Base-by-base conservation (phyloP, 305 asterid genomes). In the Fraxinus paxiana region DNA sequence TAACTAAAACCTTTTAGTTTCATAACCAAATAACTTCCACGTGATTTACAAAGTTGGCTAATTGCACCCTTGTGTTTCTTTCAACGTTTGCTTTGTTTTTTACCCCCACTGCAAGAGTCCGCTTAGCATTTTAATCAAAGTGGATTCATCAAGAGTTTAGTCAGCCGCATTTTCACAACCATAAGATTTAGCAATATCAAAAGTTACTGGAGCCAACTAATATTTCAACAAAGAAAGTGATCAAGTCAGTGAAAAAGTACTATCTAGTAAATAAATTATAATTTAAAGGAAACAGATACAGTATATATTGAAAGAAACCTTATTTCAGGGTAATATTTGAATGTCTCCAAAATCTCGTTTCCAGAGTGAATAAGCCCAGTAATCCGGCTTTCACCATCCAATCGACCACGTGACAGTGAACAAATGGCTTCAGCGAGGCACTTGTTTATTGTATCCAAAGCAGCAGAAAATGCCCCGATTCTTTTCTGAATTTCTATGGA, bases 311-410 rank as follows among this genome's bases (percentile, higher is more conserved):
- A 46, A 81, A 76, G 46, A 73, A 82, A 94, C 99, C 98, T 96
- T 92, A 94, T 90, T 67, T 92, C 95, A 38, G 92, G 89, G 88
- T 85, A 90, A 82, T 94, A 94, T 86, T 94, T 94, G 90, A 89
- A 96, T 31, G 90, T 87, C 79, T 96, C 98, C 92, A 92, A 82
- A 82, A 94, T 90, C 85, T 94, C 99, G 83, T 90, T 92, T 87
- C 98, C 99, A 73, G 95, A 90, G 86, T 90, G 94, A 82, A 92
- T 82, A 56, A 92, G 97, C 83, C 94, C 98, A 76, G 91, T 82
- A 74, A 90, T 92, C 85, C 90, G 91, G 91, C 95, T 96, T 87
- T 94, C 99, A 24, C 99, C 97, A 82, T 96, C 99, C 86, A 92
- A 85, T 85, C 93, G 87, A 83, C 98, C 99, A 77, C 95, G 97